Conservation (phyloP, 441 rosid genomes). For the Kokia cookei region DNA sequence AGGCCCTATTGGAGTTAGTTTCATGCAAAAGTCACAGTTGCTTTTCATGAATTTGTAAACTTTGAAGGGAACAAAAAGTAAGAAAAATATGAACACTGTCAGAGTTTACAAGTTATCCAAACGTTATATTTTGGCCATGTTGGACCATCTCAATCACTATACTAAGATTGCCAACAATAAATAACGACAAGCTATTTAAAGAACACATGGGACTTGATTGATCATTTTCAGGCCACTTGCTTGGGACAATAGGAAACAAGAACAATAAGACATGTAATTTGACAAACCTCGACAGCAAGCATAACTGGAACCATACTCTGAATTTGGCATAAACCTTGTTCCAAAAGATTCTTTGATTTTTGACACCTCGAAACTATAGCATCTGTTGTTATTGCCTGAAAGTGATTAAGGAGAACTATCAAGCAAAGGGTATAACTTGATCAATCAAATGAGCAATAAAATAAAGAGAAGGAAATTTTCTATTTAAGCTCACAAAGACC, state of each 20-base stretch:
- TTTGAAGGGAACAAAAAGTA: neutral
- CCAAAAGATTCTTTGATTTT: slow-evolving; percentile 41
- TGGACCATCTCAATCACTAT: too few species aligned
- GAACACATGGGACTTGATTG: neutral
- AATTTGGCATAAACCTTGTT: slow-evolving; percentile 42
- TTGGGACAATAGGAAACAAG: neutral
- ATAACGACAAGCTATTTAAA: neutral
- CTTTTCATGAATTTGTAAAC: neutral
- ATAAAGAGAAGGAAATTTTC: neutral
- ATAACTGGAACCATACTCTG: slow-evolving; percentile 59
- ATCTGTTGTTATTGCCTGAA: slow-evolving; percentile 66
- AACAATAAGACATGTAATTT: neutral
- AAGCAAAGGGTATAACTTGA: neutral
- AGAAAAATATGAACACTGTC: neutral
- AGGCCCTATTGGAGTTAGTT: neutral
- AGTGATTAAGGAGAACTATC: slow-evolving; percentile 11
- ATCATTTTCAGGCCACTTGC: neutral
- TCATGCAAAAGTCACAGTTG: neutral
- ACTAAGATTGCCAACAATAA: neutral
- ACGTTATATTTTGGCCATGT: neutral
- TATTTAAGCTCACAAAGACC: neutral
- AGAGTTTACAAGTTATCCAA: neutral
- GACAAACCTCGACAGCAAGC: slow-evolving; percentile 68
- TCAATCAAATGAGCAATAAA: neutral
- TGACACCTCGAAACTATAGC: slow-evolving; percentile 43